Evolutionary conservation across 2,329 filamentous ascomycete genomes (phyloP), one percentile per base, ranked within the genome.

Genomic region (Calonectria multiphialidica): DNA sequence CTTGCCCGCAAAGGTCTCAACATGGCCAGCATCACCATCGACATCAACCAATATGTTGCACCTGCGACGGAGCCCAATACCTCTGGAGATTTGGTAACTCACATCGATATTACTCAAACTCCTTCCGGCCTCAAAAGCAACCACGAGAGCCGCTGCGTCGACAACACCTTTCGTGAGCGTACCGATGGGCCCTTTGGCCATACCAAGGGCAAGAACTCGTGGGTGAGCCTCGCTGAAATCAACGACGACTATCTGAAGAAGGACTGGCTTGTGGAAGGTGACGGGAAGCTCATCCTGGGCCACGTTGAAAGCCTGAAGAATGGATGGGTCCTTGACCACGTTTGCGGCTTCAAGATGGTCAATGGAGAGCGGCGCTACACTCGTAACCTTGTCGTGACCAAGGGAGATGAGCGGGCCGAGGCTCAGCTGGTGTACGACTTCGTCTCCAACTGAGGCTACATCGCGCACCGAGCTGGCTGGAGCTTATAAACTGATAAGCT

Each of bases 111-210:
- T 80, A 89, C 91, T 71, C 95, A 97, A 85, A 87, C 89, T 50
- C 94, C 93, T 9, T 94, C 92, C 72, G 93, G 92, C 9, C 86
- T 97, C 74, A 90, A 90, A 79, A 92, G 91, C 78, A 95, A 86
- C 64, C 80, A 85, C 47, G 90, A 91, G 87, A 82, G 82, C 74
- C 89, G 90, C 71, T 88, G 86, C 80, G 78, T 89, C 63, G 89
- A 91, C 85, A 80, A 83, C 81, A 78, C 77, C 68, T 82, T 78
- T 76, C 92, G 93, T 77, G 89, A 90, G 74, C 94, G 96, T 86
- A 86, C 86, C 25, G 95, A 98, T 86, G 92, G 92, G 87, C 90
- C 98, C 76, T 98, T 97, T 82, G 95, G 95, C 70, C 86, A 84
- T 68, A 89, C 97, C 74, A 86, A 86, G 63, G 94, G 93, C 70